Evolutionary conservation across 1,284 basidiomycete species (phyloP).

Genomic region (Moesziomyces aphidis): DNA sequence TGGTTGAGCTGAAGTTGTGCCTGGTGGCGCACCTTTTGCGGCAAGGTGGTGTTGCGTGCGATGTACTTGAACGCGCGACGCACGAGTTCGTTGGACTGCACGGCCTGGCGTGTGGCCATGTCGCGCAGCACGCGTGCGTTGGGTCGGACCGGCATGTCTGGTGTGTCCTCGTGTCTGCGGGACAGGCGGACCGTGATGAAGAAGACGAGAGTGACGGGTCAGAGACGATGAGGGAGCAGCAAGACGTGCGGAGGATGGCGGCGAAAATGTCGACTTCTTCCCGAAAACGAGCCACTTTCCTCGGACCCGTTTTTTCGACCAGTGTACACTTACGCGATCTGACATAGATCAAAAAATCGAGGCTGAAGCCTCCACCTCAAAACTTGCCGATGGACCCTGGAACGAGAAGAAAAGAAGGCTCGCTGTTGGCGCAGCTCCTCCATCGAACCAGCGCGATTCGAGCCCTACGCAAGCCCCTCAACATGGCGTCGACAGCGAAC

Average conservation of each 20-base stretch:
- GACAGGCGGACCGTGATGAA: neutral
- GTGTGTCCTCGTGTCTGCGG: neutral
- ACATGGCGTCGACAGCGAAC: neutral
- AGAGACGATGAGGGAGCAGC: neutral
- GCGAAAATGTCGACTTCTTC: slow-evolving; percentile 4
- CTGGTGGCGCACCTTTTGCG: slow-evolving; percentile 83
- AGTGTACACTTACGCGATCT: neutral
- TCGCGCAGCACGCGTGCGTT: slow-evolving; percentile 63
- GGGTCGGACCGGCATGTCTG: slow-evolving; percentile 53
- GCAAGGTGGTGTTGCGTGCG: slow-evolving; percentile 64
- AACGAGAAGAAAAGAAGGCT: neutral
- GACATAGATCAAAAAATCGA: neutral
- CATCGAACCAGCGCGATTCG: neutral
- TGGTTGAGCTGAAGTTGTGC: slow-evolving; percentile 94
- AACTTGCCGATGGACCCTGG: slow-evolving; percentile 3
- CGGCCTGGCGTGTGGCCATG: slow-evolving; percentile 63
- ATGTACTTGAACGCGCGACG: slow-evolving; percentile 67
- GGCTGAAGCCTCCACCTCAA: slow-evolving; percentile 7
- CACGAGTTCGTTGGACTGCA: slow-evolving; percentile 65
- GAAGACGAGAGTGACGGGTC: neutral
- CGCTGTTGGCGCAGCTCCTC: too few relatives aligned
- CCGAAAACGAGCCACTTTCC: neutral
- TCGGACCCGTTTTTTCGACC: slow-evolving; percentile 7
- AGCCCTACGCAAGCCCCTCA: neutral
- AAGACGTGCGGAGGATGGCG: neutral